These are phyloP conservation scores for Comarum palustre DNA, from an alignment of 306 rosid species.

Conservation along the genomic window DNA sequence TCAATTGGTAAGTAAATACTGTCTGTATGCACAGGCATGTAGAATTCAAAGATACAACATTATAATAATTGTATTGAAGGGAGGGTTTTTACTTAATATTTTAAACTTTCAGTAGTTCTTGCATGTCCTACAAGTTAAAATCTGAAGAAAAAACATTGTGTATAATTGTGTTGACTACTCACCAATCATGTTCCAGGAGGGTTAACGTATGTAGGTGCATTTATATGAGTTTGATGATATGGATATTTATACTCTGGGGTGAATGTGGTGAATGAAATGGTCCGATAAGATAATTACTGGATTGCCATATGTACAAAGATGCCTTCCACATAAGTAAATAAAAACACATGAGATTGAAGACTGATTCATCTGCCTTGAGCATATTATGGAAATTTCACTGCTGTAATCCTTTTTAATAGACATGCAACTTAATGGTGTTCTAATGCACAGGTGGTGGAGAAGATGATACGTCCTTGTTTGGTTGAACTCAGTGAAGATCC, in stretches of 20 bases:
- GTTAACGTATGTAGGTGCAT: background rate
- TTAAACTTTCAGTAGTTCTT: background rate
- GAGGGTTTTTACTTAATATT: background rate
- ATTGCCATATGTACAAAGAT: background rate
- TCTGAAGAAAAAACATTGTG: background rate
- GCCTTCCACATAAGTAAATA: background rate
- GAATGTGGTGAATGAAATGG: background rate
- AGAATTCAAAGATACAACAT: background rate
- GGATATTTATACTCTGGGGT: background rate
- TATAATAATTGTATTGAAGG: background rate
- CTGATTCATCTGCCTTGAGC: background rate
- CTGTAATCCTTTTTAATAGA: background rate
- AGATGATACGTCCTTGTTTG: conserved; percentile 75
- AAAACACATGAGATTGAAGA: too few relatives aligned
- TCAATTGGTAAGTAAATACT: conserved; percentile 68
- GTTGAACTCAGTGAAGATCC: conserved; percentile 93
- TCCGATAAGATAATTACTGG: background rate
- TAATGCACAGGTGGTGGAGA: conserved; percentile 74
- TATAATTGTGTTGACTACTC: background rate
- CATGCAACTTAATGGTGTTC: background rate
- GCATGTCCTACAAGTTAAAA: background rate
- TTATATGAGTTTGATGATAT: background rate
- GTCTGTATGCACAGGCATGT: background rate
- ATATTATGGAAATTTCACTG: background rate
- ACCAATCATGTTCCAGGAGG: background rate